These are phyloP conservation scores for Cetradonia linearis DNA, from an alignment of 495 filamentous ascomycete genomes.

Conservation along the genomic window DNA sequence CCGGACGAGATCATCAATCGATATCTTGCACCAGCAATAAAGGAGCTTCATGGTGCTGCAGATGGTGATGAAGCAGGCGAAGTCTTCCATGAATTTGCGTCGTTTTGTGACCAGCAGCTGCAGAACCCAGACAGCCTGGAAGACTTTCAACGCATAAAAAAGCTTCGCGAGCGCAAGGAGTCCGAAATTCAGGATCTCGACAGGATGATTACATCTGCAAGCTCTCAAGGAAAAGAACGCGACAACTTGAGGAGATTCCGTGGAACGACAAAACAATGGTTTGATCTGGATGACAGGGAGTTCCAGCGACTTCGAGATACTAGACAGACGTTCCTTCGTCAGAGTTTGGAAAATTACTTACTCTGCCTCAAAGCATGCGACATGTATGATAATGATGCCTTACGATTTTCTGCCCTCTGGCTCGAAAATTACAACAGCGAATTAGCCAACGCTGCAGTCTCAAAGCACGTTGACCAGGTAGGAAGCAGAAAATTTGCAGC, in stretches of 20 bases:
- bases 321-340: constrained; percentile 68
- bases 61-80: constrained; percentile 68
- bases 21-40: constrained; percentile 73
- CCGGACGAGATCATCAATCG: constrained; percentile 78
- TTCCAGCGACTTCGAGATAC: constrained; percentile 64
- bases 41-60: constrained; percentile 58
- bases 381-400: constrained; percentile 73
- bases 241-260: constrained; percentile 37
- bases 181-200: constrained; percentile 62
- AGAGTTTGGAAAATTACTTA: constrained; percentile 92
- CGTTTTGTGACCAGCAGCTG: constrained; percentile 88
- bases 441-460: constrained; percentile 67
- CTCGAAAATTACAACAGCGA: constrained; percentile 64
- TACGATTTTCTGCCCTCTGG: constrained; percentile 95
- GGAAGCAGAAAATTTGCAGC: constrained; percentile 85
- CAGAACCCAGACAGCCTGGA: constrained; percentile 74
- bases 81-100: constrained; percentile 89
- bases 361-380: constrained; percentile 74
- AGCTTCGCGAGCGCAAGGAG: constrained; percentile 69
- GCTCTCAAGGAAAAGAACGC: constrained; percentile 39
- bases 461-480: constrained; percentile 56
- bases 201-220: constrained; percentile 41
- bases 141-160: constrained; percentile 72
- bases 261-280: constrained; percentile 73
- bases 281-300: constrained; percentile 77